These are phyloP conservation scores for Neurospora africana DNA, from an alignment of 495 filamentous ascomycete species.

Conservation along the genomic window DNA sequence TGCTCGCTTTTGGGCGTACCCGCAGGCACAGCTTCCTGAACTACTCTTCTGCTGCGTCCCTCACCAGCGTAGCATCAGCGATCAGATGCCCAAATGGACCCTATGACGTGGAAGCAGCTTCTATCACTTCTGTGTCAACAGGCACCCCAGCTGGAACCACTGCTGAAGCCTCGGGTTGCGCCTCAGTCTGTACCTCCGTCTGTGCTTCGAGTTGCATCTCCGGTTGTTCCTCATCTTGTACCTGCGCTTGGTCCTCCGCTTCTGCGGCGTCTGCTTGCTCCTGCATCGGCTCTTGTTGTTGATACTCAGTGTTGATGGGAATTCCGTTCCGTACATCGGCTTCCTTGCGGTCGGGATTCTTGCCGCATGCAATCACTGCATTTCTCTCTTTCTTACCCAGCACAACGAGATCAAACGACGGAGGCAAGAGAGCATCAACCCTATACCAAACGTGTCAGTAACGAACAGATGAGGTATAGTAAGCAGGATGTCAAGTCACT, in stretches of 20 bases:
- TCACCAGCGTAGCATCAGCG: neutral
- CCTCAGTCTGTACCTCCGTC: neutral
- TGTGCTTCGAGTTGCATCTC: neutral
- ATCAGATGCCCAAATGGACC: neutral
- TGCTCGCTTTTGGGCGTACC: neutral
- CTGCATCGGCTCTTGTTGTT: neutral
- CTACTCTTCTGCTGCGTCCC: neutral
- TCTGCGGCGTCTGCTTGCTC: neutral
- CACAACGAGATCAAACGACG: constrained; percentile 38
- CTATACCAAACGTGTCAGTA: constrained; percentile 7
- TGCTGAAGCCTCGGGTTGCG: neutral
- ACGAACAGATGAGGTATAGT: neutral
- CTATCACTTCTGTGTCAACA: neutral
- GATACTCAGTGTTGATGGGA: constrained; percentile 22
- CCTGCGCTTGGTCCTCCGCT: neutral
- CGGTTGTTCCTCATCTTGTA: neutral
- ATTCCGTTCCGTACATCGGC: constrained; percentile 24
- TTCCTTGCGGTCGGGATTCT: constrained; percentile 37
- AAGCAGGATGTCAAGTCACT: constrained; percentile 10
- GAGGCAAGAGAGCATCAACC: constrained; percentile 27
- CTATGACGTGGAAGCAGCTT: neutral
- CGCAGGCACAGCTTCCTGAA: neutral
- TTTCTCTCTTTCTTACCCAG: constrained; percentile 40
- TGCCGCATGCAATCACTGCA: constrained; percentile 26
- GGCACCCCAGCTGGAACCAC: neutral